Evolutionary conservation across 768 basidiomycete genomes (phyloP).

Genomic region (Coprinopsis sp.): DNA sequence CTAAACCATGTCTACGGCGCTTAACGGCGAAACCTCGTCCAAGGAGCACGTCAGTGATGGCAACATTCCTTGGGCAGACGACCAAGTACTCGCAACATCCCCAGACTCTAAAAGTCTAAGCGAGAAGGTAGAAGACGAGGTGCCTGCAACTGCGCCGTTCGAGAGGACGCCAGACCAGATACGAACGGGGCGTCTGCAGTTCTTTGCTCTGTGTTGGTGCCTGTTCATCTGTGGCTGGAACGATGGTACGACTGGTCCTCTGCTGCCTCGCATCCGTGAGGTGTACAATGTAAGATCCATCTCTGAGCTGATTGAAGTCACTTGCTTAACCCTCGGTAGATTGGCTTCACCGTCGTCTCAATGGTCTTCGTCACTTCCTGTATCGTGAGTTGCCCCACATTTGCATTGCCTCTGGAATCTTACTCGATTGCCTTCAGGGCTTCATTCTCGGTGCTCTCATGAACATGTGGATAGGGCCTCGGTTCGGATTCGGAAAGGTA

Average conservation of each 20-base stretch:
- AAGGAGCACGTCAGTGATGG: too few species aligned
- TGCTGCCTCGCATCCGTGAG: constrained; percentile 66
- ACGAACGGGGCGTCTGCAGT: constrained; percentile 37
- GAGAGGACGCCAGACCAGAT: constrained; percentile 21
- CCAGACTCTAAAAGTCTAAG: too few species aligned
- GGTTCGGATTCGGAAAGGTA: constrained; percentile 42
- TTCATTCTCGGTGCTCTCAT: constrained; percentile 34
- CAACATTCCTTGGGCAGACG: too few species aligned
- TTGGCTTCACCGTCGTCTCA: constrained; percentile 51
- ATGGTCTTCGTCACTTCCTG: constrained; percentile 49
- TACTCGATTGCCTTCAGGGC: constrained; percentile 33
- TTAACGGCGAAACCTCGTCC: too few species aligned
- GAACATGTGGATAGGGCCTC: constrained; percentile 35
- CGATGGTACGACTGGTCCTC: constrained; percentile 71
- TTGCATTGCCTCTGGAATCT: not conserved
- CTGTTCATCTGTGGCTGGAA: constrained; percentile 73
- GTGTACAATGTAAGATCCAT: constrained; percentile 47
- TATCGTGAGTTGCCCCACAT: constrained; percentile 29
- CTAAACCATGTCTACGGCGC: too few species aligned
- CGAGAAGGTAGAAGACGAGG: too few species aligned
- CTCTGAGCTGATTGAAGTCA: too few species aligned
- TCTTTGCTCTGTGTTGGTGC: constrained; percentile 48
- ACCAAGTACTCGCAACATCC: too few species aligned
- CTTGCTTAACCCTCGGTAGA: too few species aligned
- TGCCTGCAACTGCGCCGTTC: too few species aligned